A percentile compares a stretch with the other conserved stretches of the same genome.
Conservation (phyloP, 2,329 filamentous ascomycete species). For the Tolypocladium paradoxum region DNA sequence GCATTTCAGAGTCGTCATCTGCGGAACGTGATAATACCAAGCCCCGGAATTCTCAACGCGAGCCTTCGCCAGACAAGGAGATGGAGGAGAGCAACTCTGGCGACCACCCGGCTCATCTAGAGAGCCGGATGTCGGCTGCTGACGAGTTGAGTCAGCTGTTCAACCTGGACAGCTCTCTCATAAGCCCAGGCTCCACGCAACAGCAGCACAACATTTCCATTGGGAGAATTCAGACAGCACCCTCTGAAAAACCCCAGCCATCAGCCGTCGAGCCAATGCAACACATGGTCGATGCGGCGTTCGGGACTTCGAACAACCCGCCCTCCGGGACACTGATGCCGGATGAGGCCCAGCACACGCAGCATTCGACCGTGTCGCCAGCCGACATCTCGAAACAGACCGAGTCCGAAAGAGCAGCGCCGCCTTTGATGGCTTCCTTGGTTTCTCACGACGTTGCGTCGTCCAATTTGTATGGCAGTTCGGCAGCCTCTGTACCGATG, state of each 20-base stretch:
- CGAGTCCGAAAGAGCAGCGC: constrained; percentile 10
- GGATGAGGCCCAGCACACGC: constrained; percentile 8
- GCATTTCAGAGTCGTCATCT: not conserved
- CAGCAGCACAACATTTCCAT: not conserved
- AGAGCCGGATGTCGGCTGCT: constrained; percentile 2
- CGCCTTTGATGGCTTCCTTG: constrained; percentile 11
- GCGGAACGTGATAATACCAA: not conserved
- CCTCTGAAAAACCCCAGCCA: constrained; percentile 4
- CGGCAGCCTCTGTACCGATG: constrained; percentile 14
- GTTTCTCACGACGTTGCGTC: constrained; percentile 8
- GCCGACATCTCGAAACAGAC: constrained; percentile 24
- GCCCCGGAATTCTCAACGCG: not conserved
- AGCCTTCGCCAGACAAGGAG: not conserved
- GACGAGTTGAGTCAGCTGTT: constrained; percentile 8
- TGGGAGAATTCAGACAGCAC: constrained; percentile 1
- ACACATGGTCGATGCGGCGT: constrained; percentile 10
- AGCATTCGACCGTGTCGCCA: constrained; percentile 24
- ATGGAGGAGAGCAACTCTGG: not conserved
- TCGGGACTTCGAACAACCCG: constrained; percentile 8
- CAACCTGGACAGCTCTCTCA: constrained; percentile 5
- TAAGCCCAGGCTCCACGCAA: not conserved
- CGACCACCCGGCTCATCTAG: not conserved
- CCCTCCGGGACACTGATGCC: constrained; percentile 11
- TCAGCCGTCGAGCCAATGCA: constrained; percentile 12
- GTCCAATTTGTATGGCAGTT: constrained; percentile 9